Conservation (phyloP, 2,329 filamentous ascomycete genomes). For the Cercospora sesami region DNA sequence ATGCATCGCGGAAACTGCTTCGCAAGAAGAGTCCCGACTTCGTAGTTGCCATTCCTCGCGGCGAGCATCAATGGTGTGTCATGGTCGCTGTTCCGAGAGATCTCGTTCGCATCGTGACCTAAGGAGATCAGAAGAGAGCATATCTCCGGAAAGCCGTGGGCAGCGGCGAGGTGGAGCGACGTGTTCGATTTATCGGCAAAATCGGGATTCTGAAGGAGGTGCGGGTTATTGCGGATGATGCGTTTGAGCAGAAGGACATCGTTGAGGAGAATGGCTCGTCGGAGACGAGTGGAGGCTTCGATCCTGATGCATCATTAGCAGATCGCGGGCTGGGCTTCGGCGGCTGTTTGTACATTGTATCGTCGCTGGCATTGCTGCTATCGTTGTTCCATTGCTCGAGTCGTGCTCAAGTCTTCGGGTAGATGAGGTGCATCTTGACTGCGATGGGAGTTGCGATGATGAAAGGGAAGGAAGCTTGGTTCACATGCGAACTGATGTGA, state of each 20-base stretch:
- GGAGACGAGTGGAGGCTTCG: slow-evolving; percentile 72
- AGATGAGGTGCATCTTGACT: background rate
- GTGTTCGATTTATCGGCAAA: slow-evolving; percentile 75
- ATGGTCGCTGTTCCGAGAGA: slow-evolving; percentile 75
- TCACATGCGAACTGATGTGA: slow-evolving; percentile 8
- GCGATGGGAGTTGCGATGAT: slow-evolving; percentile 6
- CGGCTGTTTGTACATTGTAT: slow-evolving; percentile 20
- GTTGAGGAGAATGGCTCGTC: slow-evolving; percentile 76
- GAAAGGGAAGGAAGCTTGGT: slow-evolving; percentile 12
- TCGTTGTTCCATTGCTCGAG: slow-evolving; percentile 22
- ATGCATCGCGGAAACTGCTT: slow-evolving; percentile 64
- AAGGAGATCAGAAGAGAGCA: slow-evolving; percentile 67
- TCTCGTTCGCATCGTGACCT: slow-evolving; percentile 71
- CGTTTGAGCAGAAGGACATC: slow-evolving; percentile 72
- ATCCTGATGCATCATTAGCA: slow-evolving; percentile 57
- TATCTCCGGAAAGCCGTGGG: slow-evolving; percentile 68
- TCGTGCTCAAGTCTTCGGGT: slow-evolving; percentile 23
- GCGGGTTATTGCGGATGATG: slow-evolving; percentile 71
- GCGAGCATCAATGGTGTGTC: slow-evolving; percentile 83
- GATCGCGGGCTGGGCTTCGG: background rate
- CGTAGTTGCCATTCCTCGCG: slow-evolving; percentile 66
- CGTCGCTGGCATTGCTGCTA: slow-evolving; percentile 13
- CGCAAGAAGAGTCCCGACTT: slow-evolving; percentile 71
- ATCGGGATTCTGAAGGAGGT: slow-evolving; percentile 76
- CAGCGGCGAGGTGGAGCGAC: slow-evolving; percentile 76